Evolutionary conservation across 208 protist genomes (phyloP).

Genomic region (Herpetomonas samuelpessoai): DNA sequence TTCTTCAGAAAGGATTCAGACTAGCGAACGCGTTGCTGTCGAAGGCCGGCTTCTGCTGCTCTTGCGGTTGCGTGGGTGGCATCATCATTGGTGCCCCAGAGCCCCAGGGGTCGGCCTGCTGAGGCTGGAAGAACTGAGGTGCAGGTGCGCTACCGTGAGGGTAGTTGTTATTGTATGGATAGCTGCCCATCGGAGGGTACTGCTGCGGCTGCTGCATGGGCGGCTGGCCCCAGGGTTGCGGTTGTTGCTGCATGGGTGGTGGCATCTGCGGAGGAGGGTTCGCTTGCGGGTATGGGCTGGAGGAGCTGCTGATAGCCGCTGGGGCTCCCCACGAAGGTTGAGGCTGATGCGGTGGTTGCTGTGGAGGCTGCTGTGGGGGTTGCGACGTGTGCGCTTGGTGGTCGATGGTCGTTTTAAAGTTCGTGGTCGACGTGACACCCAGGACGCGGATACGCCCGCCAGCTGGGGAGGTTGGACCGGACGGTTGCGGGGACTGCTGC

Average conservation of each 20-base stretch:
- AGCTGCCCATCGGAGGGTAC: not conserved
- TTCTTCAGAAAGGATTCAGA: not conserved
- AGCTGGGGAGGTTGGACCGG: not conserved
- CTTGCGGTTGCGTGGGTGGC: not conserved
- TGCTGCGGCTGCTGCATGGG: conserved; percentile 4
- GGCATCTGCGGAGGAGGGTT: too few relatives aligned
- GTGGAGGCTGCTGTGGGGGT: too few relatives aligned
- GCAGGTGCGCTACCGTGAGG: not conserved
- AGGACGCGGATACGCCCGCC: conserved; percentile 12
- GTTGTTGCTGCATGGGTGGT: conserved; percentile 5
- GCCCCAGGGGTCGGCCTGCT: conserved; percentile 12
- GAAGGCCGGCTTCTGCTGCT: conserved; percentile 1
- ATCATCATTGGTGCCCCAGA: not conserved
- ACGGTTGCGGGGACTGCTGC: conserved; percentile 8
- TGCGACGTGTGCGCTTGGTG: too few relatives aligned
- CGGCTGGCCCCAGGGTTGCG: conserved; percentile 6
- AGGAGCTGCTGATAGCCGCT: too few relatives aligned
- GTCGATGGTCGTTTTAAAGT: not conserved
- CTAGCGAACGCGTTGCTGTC: not conserved
- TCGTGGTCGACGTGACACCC: conserved; percentile 6
- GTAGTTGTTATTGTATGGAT: conserved; percentile 4
- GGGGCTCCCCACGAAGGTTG: too few relatives aligned
- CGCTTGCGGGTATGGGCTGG: too few relatives aligned
- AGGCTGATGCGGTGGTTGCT: too few relatives aligned
- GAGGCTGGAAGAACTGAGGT: conserved; percentile 20